Conservation (phyloP, 75 land plant genomes). For the Cupressus sempervirens region DNA sequence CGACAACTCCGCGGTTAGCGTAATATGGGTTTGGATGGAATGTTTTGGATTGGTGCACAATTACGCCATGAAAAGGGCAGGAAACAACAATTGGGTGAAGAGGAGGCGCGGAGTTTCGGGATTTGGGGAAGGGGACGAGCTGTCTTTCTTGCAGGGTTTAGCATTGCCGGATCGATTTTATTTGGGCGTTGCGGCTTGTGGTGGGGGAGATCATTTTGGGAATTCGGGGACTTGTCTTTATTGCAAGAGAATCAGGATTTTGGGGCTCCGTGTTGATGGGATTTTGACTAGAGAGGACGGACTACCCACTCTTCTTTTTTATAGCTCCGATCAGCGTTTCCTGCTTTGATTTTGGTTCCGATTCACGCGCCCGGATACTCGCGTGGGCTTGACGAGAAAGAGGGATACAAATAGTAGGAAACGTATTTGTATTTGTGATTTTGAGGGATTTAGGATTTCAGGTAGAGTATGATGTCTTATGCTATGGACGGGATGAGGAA, state of each 20-base stretch:
- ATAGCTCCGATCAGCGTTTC: too few relatives aligned
- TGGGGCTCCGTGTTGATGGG: neutral
- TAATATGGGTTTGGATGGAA: neutral
- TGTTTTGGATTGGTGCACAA: neutral
- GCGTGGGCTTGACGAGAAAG: neutral
- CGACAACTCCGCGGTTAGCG: constrained; percentile 2
- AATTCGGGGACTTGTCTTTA: neutral
- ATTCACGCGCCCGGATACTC: neutral
- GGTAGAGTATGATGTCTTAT: neutral
- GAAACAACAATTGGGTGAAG: neutral
- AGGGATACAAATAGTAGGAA: neutral
- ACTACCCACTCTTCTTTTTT: neutral
- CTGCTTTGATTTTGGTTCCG: neutral
- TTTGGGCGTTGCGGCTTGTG: neutral
- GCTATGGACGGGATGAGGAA: neutral
- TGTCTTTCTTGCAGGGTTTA: neutral
- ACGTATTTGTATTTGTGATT: neutral
- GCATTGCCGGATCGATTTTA: neutral
- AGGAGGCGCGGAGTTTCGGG: neutral
- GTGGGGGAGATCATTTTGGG: neutral
- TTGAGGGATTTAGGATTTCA: neutral
- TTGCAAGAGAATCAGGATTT: neutral
- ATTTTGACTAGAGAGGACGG: neutral
- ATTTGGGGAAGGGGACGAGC: neutral
- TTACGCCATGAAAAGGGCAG: neutral